Evolutionary conservation across 768 basidiomycete genomes (phyloP).

Genomic region (Suillus subaureus): DNA sequence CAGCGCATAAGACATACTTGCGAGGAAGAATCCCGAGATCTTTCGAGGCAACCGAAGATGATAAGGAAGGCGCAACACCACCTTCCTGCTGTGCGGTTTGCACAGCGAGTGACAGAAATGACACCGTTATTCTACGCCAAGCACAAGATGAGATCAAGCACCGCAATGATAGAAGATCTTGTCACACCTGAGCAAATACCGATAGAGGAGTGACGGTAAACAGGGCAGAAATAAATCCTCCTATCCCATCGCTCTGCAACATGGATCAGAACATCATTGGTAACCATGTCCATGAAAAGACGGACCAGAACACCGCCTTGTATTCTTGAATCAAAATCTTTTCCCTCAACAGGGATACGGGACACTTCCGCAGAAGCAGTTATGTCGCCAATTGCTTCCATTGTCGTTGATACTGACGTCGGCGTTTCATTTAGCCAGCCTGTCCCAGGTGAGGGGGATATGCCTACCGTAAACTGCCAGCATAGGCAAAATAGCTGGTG

Average conservation of each 20-base stretch:
- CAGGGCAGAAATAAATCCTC: constrained; percentile 59
- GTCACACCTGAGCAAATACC: constrained; percentile 64
- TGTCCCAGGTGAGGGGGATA: constrained; percentile 35
- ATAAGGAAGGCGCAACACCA: constrained; percentile 83
- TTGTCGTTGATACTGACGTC: constrained; percentile 60
- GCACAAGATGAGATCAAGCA: not conserved
- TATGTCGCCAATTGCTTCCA: constrained; percentile 88
- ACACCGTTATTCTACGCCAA: constrained; percentile 72
- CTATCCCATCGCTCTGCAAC: constrained; percentile 70
- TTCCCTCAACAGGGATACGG: constrained; percentile 68
- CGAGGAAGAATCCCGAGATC: constrained; percentile 80
- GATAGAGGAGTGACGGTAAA: constrained; percentile 84
- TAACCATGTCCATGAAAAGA: not conserved
- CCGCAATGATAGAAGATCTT: not conserved
- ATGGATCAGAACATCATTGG: not conserved
- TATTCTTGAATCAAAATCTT: constrained; percentile 78
- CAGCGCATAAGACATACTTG: constrained; percentile 44
- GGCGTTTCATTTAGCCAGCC: constrained; percentile 16
- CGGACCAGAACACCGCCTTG: constrained; percentile 78
- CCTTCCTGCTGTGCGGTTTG: constrained; percentile 75
- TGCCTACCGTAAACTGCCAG: constrained; percentile 56
- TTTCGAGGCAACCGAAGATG: constrained; percentile 79
- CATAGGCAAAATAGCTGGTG: constrained; percentile 67
- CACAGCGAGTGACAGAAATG: constrained; percentile 83
- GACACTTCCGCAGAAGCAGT: constrained; percentile 85